phyloP scores from a whole-genome alignment of 441 rosid genomes.

The Adansonia madagascariensis region DNA sequence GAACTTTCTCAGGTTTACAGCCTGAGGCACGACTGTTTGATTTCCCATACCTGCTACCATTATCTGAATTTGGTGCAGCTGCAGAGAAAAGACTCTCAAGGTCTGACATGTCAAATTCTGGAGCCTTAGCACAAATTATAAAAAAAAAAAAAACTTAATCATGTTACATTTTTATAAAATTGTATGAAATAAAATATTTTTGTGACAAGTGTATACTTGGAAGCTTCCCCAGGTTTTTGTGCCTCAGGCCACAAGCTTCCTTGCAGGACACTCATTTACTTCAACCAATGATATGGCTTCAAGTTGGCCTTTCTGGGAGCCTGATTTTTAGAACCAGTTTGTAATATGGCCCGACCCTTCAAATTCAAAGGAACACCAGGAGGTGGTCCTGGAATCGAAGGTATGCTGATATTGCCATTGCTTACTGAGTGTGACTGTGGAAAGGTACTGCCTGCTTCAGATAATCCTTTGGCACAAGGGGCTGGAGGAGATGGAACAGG shows the following conservation, averaged over 20 bases:
- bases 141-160: slow-evolving; percentile 14
- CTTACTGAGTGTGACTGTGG: slow-evolving; percentile 41
- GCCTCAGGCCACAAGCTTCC: slow-evolving; percentile 98
- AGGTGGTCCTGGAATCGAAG: slow-evolving; percentile 82
- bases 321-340: slow-evolving; percentile 51
- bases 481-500: slow-evolving; percentile 74
- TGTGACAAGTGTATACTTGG: slow-evolving; percentile 50
- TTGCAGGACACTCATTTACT: slow-evolving; percentile 85
- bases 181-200: neutral
- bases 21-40: slow-evolving; percentile 53
- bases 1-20: slow-evolving; percentile 79
- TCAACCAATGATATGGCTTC: slow-evolving; percentile 96
- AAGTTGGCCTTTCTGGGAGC: slow-evolving; percentile 63
- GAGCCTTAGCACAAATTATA: slow-evolving; percentile 55
- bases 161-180: slow-evolving; percentile 7
- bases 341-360: slow-evolving; percentile 64
- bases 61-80: slow-evolving; percentile 62
- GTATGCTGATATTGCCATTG: slow-evolving; percentile 52
- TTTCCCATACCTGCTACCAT: slow-evolving; percentile 49
- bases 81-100: slow-evolving; percentile 92
- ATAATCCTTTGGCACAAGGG: slow-evolving; percentile 45
- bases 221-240: slow-evolving; percentile 80
- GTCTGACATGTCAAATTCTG: slow-evolving; percentile 86
- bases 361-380: slow-evolving; percentile 43
- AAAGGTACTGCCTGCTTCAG: slow-evolving; percentile 35